Conservation (phyloP, 495 filamentous ascomycete species). For the Hypoxylon lienhwacheense region DNA sequence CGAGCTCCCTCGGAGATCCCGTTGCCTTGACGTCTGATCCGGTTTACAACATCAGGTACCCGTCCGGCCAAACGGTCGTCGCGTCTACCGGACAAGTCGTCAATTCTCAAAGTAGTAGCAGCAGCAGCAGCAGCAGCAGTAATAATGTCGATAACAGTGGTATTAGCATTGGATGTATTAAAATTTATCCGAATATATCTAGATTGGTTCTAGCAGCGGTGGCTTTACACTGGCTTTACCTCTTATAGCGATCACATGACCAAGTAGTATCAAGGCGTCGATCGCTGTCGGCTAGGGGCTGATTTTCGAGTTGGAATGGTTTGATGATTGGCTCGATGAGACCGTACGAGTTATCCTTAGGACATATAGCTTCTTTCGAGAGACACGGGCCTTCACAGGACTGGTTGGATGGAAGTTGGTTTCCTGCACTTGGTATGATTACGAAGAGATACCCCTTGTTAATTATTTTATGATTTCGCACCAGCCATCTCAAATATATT, state of each 20-base stretch:
- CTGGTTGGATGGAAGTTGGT: background rate
- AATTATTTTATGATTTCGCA: conserved; percentile 6
- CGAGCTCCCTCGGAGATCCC: conserved; percentile 43
- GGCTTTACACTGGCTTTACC: conserved; percentile 1
- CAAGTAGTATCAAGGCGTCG: no score
- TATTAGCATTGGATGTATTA: conserved; percentile 6
- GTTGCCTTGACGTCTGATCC: conserved; percentile 38
- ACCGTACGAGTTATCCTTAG: no score
- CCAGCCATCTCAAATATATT: conserved; percentile 5
- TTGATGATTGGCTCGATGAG: no score
- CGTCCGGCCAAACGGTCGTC: conserved; percentile 44
- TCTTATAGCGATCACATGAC: conserved; percentile 1
- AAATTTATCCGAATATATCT: conserved; percentile 6
- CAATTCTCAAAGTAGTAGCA: conserved; percentile 12
- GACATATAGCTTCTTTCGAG: no score
- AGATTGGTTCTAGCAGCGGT: conserved; percentile 10
- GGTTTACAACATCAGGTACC: conserved; percentile 54
- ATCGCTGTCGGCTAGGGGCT: no score
- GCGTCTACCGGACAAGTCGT: conserved; percentile 44
- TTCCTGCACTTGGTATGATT: conserved; percentile 9
- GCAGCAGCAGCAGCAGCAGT: background rate
- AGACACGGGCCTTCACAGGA: background rate
- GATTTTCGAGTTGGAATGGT: background rate
- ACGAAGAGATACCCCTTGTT: conserved; percentile 32
- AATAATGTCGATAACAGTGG: background rate